Evolutionary conservation across 148 eudicot species (phyloP).

Genomic region (Simmondsia chinensis): DNA sequence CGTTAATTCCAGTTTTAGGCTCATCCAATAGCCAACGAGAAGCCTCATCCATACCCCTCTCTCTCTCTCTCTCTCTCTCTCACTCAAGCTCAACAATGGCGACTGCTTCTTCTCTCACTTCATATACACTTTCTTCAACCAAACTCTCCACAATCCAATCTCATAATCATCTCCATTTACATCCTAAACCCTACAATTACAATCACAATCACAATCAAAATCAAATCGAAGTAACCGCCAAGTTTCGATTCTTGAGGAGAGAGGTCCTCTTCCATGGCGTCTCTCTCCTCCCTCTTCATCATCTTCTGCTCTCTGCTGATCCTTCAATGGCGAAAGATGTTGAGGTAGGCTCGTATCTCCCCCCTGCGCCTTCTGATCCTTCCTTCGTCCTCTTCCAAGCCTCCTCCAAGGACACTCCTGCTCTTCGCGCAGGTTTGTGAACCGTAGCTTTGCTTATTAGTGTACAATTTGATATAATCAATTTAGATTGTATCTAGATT

Average conservation of each 20-base stretch:
- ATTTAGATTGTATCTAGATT: no score
- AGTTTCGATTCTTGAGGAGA: slow-evolving; percentile 49
- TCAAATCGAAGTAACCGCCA: no score
- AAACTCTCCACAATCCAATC: no score
- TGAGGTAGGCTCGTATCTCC: slow-evolving; percentile 75
- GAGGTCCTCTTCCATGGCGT: slow-evolving; percentile 48
- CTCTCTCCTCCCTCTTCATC: slow-evolving; percentile 21
- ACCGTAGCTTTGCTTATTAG: no score
- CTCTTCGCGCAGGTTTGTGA: slow-evolving; percentile 94
- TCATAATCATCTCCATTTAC: slow-evolving; percentile 18
- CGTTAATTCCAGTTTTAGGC: no score
- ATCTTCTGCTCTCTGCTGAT: background rate
- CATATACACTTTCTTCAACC: slow-evolving; percentile 21
- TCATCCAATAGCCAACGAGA: no score
- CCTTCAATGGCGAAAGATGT: slow-evolving; percentile 50
- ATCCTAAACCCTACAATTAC: slow-evolving; percentile 15
- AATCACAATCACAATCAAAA: slow-evolving; percentile 11
- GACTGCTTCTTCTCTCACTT: slow-evolving; percentile 29
- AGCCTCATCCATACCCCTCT: no score
- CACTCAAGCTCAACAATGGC: slow-evolving; percentile 31
- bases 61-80: no score
- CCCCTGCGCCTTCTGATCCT: slow-evolving; percentile 48
- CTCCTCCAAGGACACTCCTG: slow-evolving; percentile 86
- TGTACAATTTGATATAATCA: no score
- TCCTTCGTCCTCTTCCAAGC: slow-evolving; percentile 87